Evolutionary conservation across 1,284 basidiomycete genomes (phyloP), one percentile per base, ranked within the genome.

Genomic region (Cerioporus squamosus): DNA sequence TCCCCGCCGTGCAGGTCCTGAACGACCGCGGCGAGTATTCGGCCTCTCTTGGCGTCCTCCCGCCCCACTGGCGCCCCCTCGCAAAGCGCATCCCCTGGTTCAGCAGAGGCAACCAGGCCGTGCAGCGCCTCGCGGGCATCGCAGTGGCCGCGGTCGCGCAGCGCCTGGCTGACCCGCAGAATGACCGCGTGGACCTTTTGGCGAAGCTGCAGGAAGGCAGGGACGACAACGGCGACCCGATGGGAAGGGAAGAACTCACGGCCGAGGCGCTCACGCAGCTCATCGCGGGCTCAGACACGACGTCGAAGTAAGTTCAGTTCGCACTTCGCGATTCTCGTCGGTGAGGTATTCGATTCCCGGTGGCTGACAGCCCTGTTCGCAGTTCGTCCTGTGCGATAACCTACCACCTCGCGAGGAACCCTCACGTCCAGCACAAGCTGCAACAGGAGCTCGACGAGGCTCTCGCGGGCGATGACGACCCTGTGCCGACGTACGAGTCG

Each of bases 21-120:
- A 96, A 97, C 73, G 90, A 90, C 59, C 90, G 95, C 22, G 95
- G 95, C 55, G 94, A 95, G 71, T 95, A 83, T 73, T 90, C 90
- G 2, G 91, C 92, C 46, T 87, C 93, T 0, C 86, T 95, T 78
- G 95, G 94, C 39, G 85, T 87, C 12, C 78, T 95, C 18, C 91
- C 94, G 0, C 79, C 84, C 0, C 86, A 81, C 77, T 84, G 87
- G 79, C 83, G 91, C 39, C 91, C 91, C 0, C 75, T 81, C 64
- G 84, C 84, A 44, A 82, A 83, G 63, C 78, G 81, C 48, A 70
- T 74, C 52, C 93, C 93, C 3, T 94, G 93, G 91, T 95, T 88
- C 76, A 77, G 80, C 31, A 80, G 82, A 55, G 91, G 94, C 22
- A 77, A 82, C 44, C 76, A 81, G 62, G 88, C 90, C 22, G 91